phyloP scores from a whole-genome alignment of 2,329 filamentous ascomycete genomes.

The Stenocarpella maydis region DNA sequence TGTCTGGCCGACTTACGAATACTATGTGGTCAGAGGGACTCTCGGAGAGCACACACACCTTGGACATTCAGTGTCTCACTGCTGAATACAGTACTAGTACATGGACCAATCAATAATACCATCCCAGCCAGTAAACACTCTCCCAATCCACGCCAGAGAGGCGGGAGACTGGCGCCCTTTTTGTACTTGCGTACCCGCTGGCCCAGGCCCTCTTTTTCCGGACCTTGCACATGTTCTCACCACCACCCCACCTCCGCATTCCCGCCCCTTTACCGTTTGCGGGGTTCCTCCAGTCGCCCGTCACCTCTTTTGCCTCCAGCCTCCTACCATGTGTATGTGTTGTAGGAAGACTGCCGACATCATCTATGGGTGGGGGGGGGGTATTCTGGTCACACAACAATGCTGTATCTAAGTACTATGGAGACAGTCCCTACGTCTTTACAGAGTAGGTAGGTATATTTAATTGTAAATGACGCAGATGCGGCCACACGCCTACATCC shows the following conservation, averaged over 20 bases:
- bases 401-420: too few relatives aligned
- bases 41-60: too few relatives aligned
- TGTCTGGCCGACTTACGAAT: not conserved
- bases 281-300: not conserved
- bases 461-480: too few relatives aligned
- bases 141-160: not conserved
- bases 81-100: not conserved
- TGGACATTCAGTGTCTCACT: too few relatives aligned
- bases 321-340: too few relatives aligned
- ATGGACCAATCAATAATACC: not conserved
- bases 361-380: not conserved
- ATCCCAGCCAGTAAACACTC: not conserved
- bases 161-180: slow-evolving; percentile 25
- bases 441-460: too few relatives aligned
- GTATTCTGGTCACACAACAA: not conserved
- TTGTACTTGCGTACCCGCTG: slow-evolving; percentile 12
- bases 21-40: too few relatives aligned
- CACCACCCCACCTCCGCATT: not conserved
- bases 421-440: too few relatives aligned
- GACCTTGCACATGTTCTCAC: not conserved
- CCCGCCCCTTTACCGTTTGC: slow-evolving; percentile 20
- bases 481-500: too few relatives aligned
- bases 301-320: not conserved
- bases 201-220: slow-evolving; percentile 19
- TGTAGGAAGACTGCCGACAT: too few relatives aligned